Evolutionary conservation across 805 yeast genomes (phyloP).

Genomic region (Candida ovalis): DNA sequence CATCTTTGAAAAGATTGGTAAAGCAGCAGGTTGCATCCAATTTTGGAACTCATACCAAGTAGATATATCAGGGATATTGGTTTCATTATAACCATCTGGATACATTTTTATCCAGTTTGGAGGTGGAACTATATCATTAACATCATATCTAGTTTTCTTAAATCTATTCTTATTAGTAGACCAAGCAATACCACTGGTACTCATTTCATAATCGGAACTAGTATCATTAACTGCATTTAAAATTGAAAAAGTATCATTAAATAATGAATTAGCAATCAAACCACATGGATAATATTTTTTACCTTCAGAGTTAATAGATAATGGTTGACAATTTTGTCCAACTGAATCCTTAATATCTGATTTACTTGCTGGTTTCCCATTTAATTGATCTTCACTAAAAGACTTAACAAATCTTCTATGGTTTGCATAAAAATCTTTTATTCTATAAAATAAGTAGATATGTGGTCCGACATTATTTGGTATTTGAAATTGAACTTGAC

Average conservation of each 20-base stretch:
- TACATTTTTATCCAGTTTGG: conserved; percentile 73
- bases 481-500: conserved; percentile 69
- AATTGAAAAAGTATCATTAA: conserved; percentile 67
- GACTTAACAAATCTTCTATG: conserved; percentile 93
- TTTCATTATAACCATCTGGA: conserved; percentile 71
- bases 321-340: conserved; percentile 63
- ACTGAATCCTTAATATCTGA: conserved; percentile 49
- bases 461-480: conserved; percentile 74
- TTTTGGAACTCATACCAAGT: conserved; percentile 71
- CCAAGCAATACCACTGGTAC: conserved; percentile 67
- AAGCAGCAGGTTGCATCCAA: conserved; percentile 84
- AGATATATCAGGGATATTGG: conserved; percentile 65
- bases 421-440: conserved; percentile 87
- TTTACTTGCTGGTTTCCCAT: conserved; percentile 63
- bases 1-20: conserved; percentile 64
- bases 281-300: conserved; percentile 76
- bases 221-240: conserved; percentile 44
- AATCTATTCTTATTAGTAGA: conserved; percentile 58
- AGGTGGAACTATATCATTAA: conserved; percentile 69
- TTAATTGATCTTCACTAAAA: conserved; percentile 73
- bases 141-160: conserved; percentile 58
- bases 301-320: conserved; percentile 44
- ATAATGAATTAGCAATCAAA: conserved; percentile 72
- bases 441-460: conserved; percentile 71
- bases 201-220: conserved; percentile 39